Base-by-base conservation (phyloP, 2,329 filamentous ascomycete species). In the Blumeriella jaapii region DNA sequence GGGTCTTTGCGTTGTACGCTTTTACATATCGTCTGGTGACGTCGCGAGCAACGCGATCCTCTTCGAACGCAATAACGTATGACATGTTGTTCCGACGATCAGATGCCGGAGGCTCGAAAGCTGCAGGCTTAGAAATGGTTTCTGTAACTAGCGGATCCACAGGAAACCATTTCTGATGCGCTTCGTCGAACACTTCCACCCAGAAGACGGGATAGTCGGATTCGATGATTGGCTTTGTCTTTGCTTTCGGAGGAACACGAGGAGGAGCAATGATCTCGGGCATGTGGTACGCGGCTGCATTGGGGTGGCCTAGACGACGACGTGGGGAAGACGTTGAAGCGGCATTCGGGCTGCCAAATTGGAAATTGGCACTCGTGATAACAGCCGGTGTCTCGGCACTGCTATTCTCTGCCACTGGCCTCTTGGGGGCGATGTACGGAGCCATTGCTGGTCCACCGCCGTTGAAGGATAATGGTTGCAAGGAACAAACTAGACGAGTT, bases 21-120 rank as follows among this genome's bases (percentile, higher is more conserved):
- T 91, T 93, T 1, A 78, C 70, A 54, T 98, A 98, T 11, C 91
- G 74, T 36, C 76, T 70, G 0, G 91, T 98, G 1, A 98, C 83
- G 51, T 98, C 91, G 51, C 72, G 75, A 1, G 76, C 85, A 10
- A 72, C 74, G 2, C 77, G 80, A 46, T 93, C 82, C 9, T 77
- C 74, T 45, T 93, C 82, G 45, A 94, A 94, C 0, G 79, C 84
- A 33, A 98, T 64, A 0, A 82, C 87, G 51, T 98, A 98, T 7
- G 67, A 71, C 60, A 98, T 71, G 36, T 64, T 70, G 48, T 94
- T 96, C 37, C 79, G 68, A 5, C 67, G 64, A 55, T 93, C 86
- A 3, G 71, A 78, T 2, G 81, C 71, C 0, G 91, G 84, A 0
- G 91, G 91, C 52, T 98, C 91, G 17, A 98, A 65, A 29, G 71